Evolutionary conservation across 768 basidiomycete genomes (phyloP).

Genomic region (Tremella mesenterica): DNA sequence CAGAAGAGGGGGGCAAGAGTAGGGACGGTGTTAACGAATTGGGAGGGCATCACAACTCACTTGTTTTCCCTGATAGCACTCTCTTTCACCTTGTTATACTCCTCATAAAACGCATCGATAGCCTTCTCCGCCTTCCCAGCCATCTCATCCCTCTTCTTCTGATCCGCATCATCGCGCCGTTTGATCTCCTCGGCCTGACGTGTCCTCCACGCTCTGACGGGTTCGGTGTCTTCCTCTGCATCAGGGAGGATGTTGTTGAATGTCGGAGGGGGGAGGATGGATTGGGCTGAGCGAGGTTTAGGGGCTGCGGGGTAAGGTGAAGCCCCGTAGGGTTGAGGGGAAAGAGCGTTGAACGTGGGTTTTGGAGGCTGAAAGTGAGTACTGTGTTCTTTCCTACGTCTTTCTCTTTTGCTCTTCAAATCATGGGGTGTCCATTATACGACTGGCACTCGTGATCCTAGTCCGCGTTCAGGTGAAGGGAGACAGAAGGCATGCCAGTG

Average conservation of each 20-base stretch:
- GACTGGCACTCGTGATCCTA: background rate
- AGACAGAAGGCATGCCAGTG: background rate
- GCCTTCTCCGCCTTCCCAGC: constrained; percentile 58
- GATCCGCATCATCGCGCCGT: constrained; percentile 70
- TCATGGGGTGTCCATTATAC: background rate
- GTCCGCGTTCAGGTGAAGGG: background rate
- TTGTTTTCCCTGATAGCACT: constrained; percentile 89
- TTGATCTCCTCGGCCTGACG: constrained; percentile 75
- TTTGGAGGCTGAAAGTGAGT: constrained; percentile 19
- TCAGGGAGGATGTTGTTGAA: constrained; percentile 35
- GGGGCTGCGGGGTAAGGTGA: constrained; percentile 37
- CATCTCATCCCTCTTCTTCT: constrained; percentile 67
- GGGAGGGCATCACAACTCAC: constrained; percentile 50
- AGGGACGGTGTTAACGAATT: no score
- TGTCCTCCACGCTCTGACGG: constrained; percentile 72
- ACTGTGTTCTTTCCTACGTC: background rate
- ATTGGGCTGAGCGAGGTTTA: constrained; percentile 16
- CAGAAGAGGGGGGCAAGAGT: no score
- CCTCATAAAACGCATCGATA: constrained; percentile 45
- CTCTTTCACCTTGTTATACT: constrained; percentile 73
- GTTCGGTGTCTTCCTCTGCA: constrained; percentile 37
- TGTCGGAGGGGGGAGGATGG: constrained; percentile 39
- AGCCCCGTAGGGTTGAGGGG: constrained; percentile 37
- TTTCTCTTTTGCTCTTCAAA: no score
- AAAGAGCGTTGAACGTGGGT: constrained; percentile 38